phyloP scores from a whole-genome alignment of 75 land plant genomes.

The Picea glauca region DNA sequence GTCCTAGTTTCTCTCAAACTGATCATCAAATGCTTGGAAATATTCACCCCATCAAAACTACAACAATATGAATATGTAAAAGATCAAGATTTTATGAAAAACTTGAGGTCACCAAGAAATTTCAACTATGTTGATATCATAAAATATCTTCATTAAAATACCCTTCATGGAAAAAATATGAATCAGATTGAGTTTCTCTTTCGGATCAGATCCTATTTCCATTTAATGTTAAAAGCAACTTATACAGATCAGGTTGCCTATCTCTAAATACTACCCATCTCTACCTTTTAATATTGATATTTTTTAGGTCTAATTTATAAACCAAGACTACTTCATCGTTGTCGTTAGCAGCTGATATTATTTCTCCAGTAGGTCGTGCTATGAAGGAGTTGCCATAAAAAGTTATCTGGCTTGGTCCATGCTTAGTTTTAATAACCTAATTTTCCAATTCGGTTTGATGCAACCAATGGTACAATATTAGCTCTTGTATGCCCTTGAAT shows the following conservation, averaged over 20 bases:
- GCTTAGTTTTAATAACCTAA: slow-evolving; percentile 81
- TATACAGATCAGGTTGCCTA: slow-evolving; percentile 87
- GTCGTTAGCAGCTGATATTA: slow-evolving; percentile 74
- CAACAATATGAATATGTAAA: too few relatives aligned
- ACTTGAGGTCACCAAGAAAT: too few relatives aligned
- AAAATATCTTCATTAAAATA: too few relatives aligned
- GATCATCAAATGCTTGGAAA: too few relatives aligned
- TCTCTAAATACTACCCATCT: slow-evolving; percentile 96
- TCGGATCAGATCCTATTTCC: too few relatives aligned
- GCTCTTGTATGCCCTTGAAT: slow-evolving; percentile 99
- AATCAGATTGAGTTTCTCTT: too few relatives aligned
- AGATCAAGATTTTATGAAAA: too few relatives aligned
- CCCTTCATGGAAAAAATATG: too few relatives aligned
- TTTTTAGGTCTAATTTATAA: slow-evolving; percentile 45
- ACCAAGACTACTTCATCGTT: slow-evolving; percentile 78
- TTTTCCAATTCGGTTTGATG: slow-evolving; percentile 87
- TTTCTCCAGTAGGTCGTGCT: slow-evolving; percentile 89
- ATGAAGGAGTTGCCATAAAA: slow-evolving; percentile 96
- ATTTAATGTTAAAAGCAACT: slow-evolving; percentile 75
- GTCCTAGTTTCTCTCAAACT: too few relatives aligned
- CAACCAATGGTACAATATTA: slow-evolving; percentile 85
- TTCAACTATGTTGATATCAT: too few relatives aligned
- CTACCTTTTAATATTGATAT: slow-evolving; percentile 69
- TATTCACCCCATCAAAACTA: too few relatives aligned
- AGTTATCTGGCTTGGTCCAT: too few relatives aligned